Percentiles rank a stretch among this genome's conserved stretches.
These are phyloP conservation scores for Ambispora gerdemannii DNA, from an alignment of 192 early-diverging fungal genomes.

Conservation along the genomic window DNA sequence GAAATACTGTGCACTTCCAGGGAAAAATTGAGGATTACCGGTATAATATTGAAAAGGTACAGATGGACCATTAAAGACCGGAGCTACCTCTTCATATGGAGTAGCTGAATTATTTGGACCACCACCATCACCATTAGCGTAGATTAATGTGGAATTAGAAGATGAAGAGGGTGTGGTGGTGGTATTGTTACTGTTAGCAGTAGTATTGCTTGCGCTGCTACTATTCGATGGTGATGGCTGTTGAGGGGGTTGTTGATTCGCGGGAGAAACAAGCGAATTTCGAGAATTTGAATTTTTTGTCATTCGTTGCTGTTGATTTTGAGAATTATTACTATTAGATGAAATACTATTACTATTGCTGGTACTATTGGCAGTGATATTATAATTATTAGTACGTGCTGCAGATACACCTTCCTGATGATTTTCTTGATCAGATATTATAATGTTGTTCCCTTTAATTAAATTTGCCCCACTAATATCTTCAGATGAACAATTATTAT, in stretches of 20 bases:
- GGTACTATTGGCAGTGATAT: too few relatives aligned
- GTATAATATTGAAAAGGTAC: conserved; percentile 22
- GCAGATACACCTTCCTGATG: too few relatives aligned
- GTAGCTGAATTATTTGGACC: neutral
- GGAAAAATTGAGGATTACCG: conserved; percentile 12
- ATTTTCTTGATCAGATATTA: too few relatives aligned
- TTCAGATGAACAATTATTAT: neutral
- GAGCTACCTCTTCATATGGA: conserved; percentile 12
- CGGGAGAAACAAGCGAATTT: too few relatives aligned
- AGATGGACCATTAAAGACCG: neutral
- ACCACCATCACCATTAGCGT: conserved; percentile 1
- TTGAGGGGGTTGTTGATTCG: neutral
- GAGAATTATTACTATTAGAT: too few relatives aligned
- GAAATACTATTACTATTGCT: too few relatives aligned
- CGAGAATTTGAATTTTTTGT: too few relatives aligned
- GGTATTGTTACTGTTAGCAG: neutral
- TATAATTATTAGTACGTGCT: too few relatives aligned
- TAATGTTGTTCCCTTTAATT: too few relatives aligned
- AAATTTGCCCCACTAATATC: neutral
- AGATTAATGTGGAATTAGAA: too few relatives aligned
- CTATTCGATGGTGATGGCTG: neutral
- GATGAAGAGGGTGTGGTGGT: neutral
- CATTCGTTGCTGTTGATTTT: too few relatives aligned
- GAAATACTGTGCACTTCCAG: conserved; percentile 23
- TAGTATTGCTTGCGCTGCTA: neutral